Base-by-base conservation (phyloP, 208 protist genomes). In the Trypanosoma brucei region DNA sequence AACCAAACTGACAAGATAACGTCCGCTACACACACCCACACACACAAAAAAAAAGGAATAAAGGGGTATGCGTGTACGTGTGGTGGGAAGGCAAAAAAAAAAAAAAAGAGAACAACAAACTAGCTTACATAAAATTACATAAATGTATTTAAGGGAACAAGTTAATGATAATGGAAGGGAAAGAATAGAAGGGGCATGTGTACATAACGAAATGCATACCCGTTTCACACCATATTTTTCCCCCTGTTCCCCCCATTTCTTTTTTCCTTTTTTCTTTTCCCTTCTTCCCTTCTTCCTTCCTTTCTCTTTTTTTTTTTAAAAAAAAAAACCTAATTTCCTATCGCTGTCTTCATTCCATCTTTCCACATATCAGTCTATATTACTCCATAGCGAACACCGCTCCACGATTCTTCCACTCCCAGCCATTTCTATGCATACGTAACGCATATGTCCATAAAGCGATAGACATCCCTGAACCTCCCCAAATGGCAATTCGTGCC, bases 351-450 rank as follows among this genome's bases (percentile, higher is more conserved):
- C 22, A 22, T 22, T 22, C 22, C 22, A 22, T 22, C 22, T 22
- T 22, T 22, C 22, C 22, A 22, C 22, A 22, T 22, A 22, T 22
- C n/a, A 34, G 37, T 44, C 31, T 0, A 11, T 49, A 31, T 74
- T 83, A 92, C 45, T 92, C 85, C 83, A 92, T 89, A 30, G 82
- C 66, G 71, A 86, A 92, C 50, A 92, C 85, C 34, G 85, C 85
- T 66, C 85, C 80, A 58, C 83, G 81, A 68, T 92, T 92, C 78
- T 92, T 92, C 85, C 85, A 92, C 80, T 92, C 75, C 85, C 85
- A 92, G 31, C 85, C 85, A 65, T 92, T 92, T 59, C 81, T 76
- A 69, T 92, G 77, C 85, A 92, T 92, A 64, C 85, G 85, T 31
- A 89, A 75, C 30, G 55, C 78, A 62, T 88, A 92, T 42, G 81